Base-by-base conservation (phyloP, 352 stramenopile genomes). In the Phytophthora ohioensis region DNA sequence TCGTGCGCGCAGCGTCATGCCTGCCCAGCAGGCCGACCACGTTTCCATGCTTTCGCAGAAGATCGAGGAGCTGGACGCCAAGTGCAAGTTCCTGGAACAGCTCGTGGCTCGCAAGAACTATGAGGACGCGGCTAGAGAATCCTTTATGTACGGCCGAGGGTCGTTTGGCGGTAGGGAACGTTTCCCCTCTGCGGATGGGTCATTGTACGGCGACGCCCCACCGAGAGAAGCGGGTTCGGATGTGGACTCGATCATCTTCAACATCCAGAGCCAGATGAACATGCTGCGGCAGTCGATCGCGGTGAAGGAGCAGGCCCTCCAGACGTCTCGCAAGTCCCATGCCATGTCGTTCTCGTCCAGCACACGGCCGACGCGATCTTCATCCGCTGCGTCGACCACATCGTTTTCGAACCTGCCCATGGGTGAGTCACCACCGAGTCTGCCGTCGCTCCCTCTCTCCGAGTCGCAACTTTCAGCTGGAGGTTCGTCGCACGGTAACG, bases 191-290 rank as follows among this genome's bases (percentile, higher is more conserved):
- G 55, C 21, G 3, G 69, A 77, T 68, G 64, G 57, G 6, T 77
- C 69, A 21, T 68, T 65, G 57, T 83, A 79, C 48, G 76, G 64
- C 12, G 69, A 80, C 49, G 34, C 35, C 11, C 45, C 68, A 59
- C 60, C 67, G 13, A 84, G 81, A 30, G 74, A 85, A 42, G 55
- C 69, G 11, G 76, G 64, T 7, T 73, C 67, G 5, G 80, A 80
- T 12, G 85, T 92, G 7, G 87, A 92, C 72, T 85, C 77, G 41
- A 88, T 95, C 67, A 90, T 95, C 32, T 85, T 78, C 47, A 93
- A 76, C 48, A 93, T 95, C 56, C 88, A 95, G 58, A 88, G 78
- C 60, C 88, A 95, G 67, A 95, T 95, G 85, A 80, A 91, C 56
- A 82, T 85, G 73, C 75, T 95, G 46, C 88, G 84, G 0, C 81